Evolutionary conservation across 2,329 filamentous ascomycete genomes (phyloP).

Genomic region (Fusarium sp.): DNA sequence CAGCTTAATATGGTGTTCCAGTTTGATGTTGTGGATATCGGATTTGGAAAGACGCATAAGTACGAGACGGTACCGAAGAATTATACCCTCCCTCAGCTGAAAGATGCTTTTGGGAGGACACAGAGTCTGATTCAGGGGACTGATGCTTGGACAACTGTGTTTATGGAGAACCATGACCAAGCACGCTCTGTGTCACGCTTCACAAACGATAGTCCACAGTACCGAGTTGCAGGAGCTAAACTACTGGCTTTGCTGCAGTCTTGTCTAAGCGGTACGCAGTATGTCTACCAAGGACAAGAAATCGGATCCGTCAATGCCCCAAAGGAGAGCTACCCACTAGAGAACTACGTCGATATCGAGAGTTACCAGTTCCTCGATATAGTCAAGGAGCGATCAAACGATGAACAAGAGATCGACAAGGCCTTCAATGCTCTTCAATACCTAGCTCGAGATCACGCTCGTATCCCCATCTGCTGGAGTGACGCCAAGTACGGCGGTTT

Average conservation of each 20-base stretch:
- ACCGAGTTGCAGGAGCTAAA: constrained; percentile 63
- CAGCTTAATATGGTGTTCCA: constrained; percentile 78
- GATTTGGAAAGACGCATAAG: constrained; percentile 61
- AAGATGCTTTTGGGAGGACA: constrained; percentile 59
- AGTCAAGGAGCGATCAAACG: constrained; percentile 43
- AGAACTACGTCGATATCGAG: constrained; percentile 62
- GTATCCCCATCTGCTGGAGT: constrained; percentile 75
- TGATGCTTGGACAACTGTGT: constrained; percentile 72
- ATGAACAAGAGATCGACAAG: constrained; percentile 50
- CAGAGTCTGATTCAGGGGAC: constrained; percentile 63
- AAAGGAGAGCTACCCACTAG: constrained; percentile 64
- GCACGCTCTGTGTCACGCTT: constrained; percentile 67
- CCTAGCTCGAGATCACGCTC: constrained; percentile 67
- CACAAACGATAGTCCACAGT: constrained; percentile 59
- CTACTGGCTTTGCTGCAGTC: constrained; percentile 66
- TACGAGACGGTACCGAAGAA: constrained; percentile 60
- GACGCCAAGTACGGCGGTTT: constrained; percentile 48
- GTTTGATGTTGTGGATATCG: constrained; percentile 72
- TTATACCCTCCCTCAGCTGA: constrained; percentile 61
- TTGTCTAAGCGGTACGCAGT: constrained; percentile 68
- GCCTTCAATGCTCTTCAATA: constrained; percentile 47
- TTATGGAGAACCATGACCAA: constrained; percentile 74
- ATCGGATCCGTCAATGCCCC: constrained; percentile 72
- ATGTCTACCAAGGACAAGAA: constrained; percentile 75
- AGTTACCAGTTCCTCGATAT: constrained; percentile 56